Base-by-base conservation (phyloP, 192 early-diverging fungal genomes). In the Backusella circina region DNA sequence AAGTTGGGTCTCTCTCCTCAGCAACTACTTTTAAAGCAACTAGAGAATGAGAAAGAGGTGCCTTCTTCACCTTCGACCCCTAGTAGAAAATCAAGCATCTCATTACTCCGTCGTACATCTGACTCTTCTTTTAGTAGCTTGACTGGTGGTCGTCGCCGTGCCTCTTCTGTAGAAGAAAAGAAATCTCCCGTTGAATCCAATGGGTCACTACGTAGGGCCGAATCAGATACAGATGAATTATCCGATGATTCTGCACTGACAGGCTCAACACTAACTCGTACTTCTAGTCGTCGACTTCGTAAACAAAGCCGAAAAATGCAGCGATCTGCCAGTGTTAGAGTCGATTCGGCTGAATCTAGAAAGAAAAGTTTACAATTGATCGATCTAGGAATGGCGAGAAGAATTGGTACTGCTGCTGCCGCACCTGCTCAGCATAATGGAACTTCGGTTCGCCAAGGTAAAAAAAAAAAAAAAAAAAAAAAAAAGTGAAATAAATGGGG, bases 91-190 rank as follows among this genome's bases (percentile, higher is more conserved):
- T 38, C 69, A 41, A 70, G 69, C 13, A 16, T 70, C 9, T 70
- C 69, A 13, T 47, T 70, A 9, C 38, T 47, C 28, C 69, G 69
- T 41, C 69, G 69, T 47, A 70, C 69, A 8, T 70, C 69, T 23
- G 26, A 30, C 1, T 38, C n/a, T 16, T 70, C 69, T 30, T 23
- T 70, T 41, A 70, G 69, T 30, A 70, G 69, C 5, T 16, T 41
- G 23, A 36, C 35, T 5, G 67, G 67, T 5, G 67, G 67, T 36
- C 69, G 69, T 47, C 69, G 35, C 16, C 39, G 69, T 28, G 23
- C 69, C 13, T 70, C 69, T 70, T 70, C 41, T 31, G 39, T 47
- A n/a, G 69, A 70, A 15, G 67, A 68, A 36, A 26, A 35, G 2
- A 23, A 38, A 37, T 41, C 37, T 10, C 39, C 33, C 5, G 15